Conservation (phyloP, 352 stramenopile species). For the Phytophthora boehmeriae region DNA sequence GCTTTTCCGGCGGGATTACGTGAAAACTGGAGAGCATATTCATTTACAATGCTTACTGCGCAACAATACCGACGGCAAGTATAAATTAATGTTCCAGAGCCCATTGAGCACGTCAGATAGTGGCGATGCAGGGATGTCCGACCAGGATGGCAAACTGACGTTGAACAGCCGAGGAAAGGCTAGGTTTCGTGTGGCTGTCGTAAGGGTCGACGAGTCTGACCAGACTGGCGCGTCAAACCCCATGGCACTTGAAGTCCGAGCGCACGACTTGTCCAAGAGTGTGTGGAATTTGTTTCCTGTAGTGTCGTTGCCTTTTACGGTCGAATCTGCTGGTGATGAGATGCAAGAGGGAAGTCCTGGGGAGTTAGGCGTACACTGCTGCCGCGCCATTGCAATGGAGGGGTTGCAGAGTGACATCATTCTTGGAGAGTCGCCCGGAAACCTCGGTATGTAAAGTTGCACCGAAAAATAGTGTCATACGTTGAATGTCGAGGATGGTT, state of each 20-base stretch:
- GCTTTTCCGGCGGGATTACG: constrained; percentile 67
- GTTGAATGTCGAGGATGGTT: background rate
- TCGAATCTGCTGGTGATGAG: constrained; percentile 20
- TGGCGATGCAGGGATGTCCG: constrained; percentile 9
- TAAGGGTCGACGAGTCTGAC: constrained; percentile 1
- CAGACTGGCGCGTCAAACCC: constrained; percentile 3
- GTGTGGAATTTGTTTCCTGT: constrained; percentile 71
- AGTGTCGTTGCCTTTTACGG: constrained; percentile 62
- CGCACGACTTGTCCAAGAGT: constrained; percentile 33
- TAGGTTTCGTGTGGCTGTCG: constrained; percentile 52
- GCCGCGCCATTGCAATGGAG: constrained; percentile 57
- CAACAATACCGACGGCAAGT: constrained; percentile 30
- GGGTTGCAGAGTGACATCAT: constrained; percentile 62
- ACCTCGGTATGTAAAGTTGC: constrained; percentile 47
- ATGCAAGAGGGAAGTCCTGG: constrained; percentile 26
- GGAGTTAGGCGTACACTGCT: constrained; percentile 74
- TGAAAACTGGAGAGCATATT: constrained; percentile 47
- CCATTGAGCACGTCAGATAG: constrained; percentile 18
- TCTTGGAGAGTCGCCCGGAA: constrained; percentile 74
- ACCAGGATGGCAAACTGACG: constrained; percentile 39
- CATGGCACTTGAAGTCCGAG: constrained; percentile 48
- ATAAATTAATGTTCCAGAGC: constrained; percentile 38
- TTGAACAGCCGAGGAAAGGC: constrained; percentile 73
- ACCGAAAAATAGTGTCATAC: background rate
- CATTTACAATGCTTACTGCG: constrained; percentile 57